A percentile compares a stretch with the other conserved stretches of the same genome.
Evolutionary conservation across 1,284 basidiomycete species (phyloP).

Genomic region (Sporisorium scitamineum): DNA sequence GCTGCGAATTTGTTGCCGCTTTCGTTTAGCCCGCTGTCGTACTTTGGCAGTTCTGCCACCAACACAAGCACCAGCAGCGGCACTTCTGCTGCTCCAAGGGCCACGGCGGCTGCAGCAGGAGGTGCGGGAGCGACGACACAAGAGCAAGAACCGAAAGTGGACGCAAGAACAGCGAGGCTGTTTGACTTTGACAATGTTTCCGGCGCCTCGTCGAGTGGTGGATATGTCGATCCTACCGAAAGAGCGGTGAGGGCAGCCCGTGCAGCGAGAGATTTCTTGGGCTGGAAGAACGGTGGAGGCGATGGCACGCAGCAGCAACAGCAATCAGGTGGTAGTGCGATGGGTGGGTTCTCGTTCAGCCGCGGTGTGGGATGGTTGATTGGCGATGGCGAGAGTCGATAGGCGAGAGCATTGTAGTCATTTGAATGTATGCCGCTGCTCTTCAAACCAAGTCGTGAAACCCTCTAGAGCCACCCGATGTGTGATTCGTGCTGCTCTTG

Average conservation of each 20-base stretch:
- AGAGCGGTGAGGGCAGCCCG: slow-evolving; percentile 44
- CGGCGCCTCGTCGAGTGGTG: slow-evolving; percentile 1
- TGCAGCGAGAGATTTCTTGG: slow-evolving; percentile 48
- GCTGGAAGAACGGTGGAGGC: slow-evolving; percentile 32
- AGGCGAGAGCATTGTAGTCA: no score
- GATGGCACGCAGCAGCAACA: not conserved
- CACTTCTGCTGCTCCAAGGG: not conserved
- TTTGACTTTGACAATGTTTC: slow-evolving; percentile 47
- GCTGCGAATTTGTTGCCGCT: slow-evolving; percentile 38
- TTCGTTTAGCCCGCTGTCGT: slow-evolving; percentile 26
- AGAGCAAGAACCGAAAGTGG: slow-evolving; percentile 2
- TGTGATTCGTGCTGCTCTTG: no score
- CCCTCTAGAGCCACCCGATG: no score
- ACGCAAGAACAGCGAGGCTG: slow-evolving; percentile 32
- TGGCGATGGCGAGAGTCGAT: slow-evolving; percentile 33
- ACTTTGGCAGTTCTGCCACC: slow-evolving; percentile 15
- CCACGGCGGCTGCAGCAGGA: not conserved
- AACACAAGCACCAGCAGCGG: not conserved
- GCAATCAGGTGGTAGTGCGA: slow-evolving; percentile 4
- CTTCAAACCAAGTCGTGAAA: no score
- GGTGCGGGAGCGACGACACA: not conserved
- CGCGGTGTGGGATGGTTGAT: slow-evolving; percentile 49
- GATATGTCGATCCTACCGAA: slow-evolving; percentile 36
- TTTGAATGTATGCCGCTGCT: no score
- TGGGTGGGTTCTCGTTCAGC: slow-evolving; percentile 42